Base-by-base conservation (phyloP, 306 rosid genomes). In the Malus domestica region DNA sequence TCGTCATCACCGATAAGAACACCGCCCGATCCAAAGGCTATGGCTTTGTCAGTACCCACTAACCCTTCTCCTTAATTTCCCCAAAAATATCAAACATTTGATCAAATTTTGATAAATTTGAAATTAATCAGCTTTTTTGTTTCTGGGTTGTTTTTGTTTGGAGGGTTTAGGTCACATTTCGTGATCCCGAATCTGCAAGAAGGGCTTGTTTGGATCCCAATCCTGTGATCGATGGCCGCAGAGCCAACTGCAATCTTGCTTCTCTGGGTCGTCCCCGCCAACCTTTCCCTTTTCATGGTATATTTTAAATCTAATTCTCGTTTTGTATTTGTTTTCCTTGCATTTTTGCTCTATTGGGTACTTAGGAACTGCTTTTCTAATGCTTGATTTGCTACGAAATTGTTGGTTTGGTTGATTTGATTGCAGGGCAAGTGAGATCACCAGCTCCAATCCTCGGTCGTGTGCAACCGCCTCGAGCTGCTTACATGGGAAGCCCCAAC, bases 171-270 rank as follows among this genome's bases (percentile, higher is more conserved):
- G 97, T 93, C 23, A 93, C 90, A 35, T 93, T 88, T 63, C 85
- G 80, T 86, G 88, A 93, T 60, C 88, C 93, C 18, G 82, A 93
- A 19, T 89, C 90, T 23, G 97, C 97, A 10, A 67, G 29, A 66
- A 84, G 87, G 71, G 96, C 97, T 15, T 90, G 94, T 63, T 82
- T 77, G 19, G 80, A 90, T 82, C 94, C 92, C 0, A 78, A 79
- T 62, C 96, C 97, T 9, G 73, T 83, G 27, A 93, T 93, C 72
- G 93, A 89, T 83, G 96, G 94, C 55, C 87, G 97, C 68, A 87
- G 87, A 25, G 93, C 97, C 23, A 93, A 93, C 58, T 83, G 86
- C 72, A 79, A 83, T 62, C 67, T 83, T 33, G 86, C 86, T 13
- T 68, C 83, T 32, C 20, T 83, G 25, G 83, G 86, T 54, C 76